Evolutionary conservation across 2,329 filamentous ascomycete genomes (phyloP).

Genomic region (Cladorrhinum sp.): DNA sequence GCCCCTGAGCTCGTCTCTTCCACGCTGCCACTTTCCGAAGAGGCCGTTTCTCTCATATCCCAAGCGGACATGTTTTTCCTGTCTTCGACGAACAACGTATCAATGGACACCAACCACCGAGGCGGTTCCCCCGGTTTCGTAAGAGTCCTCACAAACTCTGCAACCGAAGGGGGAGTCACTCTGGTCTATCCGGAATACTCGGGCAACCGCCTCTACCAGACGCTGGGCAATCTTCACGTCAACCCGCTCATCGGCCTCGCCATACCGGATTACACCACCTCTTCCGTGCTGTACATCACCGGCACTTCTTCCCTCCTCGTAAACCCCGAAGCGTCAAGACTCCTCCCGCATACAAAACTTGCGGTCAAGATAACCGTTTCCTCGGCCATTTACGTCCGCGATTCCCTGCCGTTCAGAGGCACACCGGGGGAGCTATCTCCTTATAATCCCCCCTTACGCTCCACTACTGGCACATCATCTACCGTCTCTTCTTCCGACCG

Average conservation of each 20-base stretch:
- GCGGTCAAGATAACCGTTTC: constrained; percentile 66
- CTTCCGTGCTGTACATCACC: constrained; percentile 71
- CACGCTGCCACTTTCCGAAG: constrained; percentile 44
- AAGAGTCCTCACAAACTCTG: constrained; percentile 57
- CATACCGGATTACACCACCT: constrained; percentile 71
- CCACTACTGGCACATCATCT: constrained; percentile 59
- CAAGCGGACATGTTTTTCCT: constrained; percentile 77
- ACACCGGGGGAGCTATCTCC: constrained; percentile 59
- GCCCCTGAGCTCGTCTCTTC: constrained; percentile 43
- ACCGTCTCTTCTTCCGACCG: constrained; percentile 24
- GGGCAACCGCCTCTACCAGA: constrained; percentile 81
- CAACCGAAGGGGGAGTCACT: constrained; percentile 39
- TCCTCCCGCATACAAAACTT: constrained; percentile 69
- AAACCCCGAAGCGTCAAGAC: constrained; percentile 50
- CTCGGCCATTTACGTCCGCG: constrained; percentile 59
- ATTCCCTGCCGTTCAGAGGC: constrained; percentile 68
- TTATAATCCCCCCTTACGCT: constrained; percentile 74
- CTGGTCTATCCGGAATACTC: constrained; percentile 81
- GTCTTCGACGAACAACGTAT: constrained; percentile 60
- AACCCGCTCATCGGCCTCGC: constrained; percentile 67
- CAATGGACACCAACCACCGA: constrained; percentile 83
- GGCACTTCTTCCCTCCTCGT: constrained; percentile 65
- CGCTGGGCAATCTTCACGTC: constrained; percentile 69
- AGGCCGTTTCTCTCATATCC: constrained; percentile 57
- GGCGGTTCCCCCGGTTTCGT: constrained; percentile 74